Evolutionary conservation across 192 early-diverging fungal species (phyloP).

Genomic region (Radiomyces spectabilis): DNA sequence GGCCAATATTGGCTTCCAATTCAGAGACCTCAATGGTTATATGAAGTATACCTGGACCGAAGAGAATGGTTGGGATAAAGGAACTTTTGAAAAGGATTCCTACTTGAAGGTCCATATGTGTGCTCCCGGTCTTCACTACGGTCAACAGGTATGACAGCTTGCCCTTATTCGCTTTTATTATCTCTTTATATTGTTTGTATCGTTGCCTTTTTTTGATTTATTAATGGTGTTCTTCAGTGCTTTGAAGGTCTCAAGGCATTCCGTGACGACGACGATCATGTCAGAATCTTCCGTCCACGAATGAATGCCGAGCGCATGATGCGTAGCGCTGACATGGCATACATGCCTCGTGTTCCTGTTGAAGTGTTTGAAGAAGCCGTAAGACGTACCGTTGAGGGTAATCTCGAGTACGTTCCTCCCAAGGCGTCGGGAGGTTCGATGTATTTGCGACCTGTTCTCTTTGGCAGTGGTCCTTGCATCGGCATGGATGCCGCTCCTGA

Average conservation of each 20-base stretch:
- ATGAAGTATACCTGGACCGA: constrained; percentile 55
- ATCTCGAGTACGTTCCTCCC: constrained; percentile 72
- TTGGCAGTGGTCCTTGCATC: constrained; percentile 61
- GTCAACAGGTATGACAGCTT: constrained; percentile 48
- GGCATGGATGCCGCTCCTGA: constrained; percentile 50
- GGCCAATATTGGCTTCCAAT: constrained; percentile 59
- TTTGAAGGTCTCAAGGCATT: constrained; percentile 83
- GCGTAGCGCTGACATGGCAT: constrained; percentile 41
- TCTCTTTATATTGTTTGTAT: no score
- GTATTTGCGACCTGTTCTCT: constrained; percentile 65
- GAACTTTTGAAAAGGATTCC: constrained; percentile 44
- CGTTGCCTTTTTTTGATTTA: background rate
- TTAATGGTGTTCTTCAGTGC: constrained; percentile 26
- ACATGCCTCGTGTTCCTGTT: constrained; percentile 53
- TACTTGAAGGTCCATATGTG: constrained; percentile 57
- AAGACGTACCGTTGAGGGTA: constrained; percentile 44
- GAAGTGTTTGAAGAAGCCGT: constrained; percentile 59
- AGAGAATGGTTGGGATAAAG: constrained; percentile 51
- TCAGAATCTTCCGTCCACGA: constrained; percentile 67
- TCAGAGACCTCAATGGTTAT: constrained; percentile 53
- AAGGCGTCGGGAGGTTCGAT: constrained; percentile 56
- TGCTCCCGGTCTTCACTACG: constrained; percentile 63
- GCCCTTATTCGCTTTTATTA: no score
- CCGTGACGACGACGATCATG: constrained; percentile 54
- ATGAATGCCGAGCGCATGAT: constrained; percentile 58